Evolutionary conservation across 106 monocot genomes (phyloP).

Genomic region (Amphibolis antarctica): DNA sequence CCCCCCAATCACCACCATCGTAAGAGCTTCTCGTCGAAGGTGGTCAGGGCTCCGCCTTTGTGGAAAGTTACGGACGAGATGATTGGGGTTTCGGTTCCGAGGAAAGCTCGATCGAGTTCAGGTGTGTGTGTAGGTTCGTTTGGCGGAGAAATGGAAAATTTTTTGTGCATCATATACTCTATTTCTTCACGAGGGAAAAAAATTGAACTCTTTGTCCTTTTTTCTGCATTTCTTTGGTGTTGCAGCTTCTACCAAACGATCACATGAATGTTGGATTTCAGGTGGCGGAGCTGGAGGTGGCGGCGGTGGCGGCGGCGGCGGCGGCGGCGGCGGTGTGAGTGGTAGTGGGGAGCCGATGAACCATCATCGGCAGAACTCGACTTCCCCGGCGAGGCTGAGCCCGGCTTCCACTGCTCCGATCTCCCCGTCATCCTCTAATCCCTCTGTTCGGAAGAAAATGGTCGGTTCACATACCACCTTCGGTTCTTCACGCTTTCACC

Average conservation of each 20-base stretch:
- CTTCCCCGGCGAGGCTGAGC: slow-evolving; percentile 47
- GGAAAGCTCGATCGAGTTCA: slow-evolving; percentile 81
- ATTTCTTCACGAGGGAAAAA: not conserved
- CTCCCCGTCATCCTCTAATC: slow-evolving; percentile 68
- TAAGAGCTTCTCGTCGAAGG: slow-evolving; percentile 35
- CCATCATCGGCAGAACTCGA: slow-evolving; percentile 48
- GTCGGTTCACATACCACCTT: slow-evolving; percentile 6
- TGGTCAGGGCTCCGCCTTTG: slow-evolving; percentile 27
- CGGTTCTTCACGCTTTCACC: not conserved
- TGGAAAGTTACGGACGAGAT: slow-evolving; percentile 83
- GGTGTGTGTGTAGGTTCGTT: not conserved
- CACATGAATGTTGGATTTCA: slow-evolving; percentile 67
- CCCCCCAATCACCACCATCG: slow-evolving; percentile 27
- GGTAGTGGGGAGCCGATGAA: slow-evolving; percentile 17
- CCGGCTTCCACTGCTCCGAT: slow-evolving; percentile 33
- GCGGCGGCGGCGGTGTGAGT: slow-evolving; percentile 31
- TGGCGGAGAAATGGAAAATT: not conserved
- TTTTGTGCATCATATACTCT: not conserved
- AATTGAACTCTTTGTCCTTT: slow-evolving; percentile 7
- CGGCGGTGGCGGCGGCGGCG: slow-evolving; percentile 31
- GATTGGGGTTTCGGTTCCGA: slow-evolving; percentile 72
- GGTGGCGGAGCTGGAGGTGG: slow-evolving; percentile 33
- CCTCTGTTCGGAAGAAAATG: slow-evolving; percentile 49
- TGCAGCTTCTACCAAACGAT: slow-evolving; percentile 70
- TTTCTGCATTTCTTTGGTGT: slow-evolving; percentile 12